Base-by-base conservation (phyloP, 2,329 filamentous ascomycete genomes). In the Teratosphaeria nubilosa region DNA sequence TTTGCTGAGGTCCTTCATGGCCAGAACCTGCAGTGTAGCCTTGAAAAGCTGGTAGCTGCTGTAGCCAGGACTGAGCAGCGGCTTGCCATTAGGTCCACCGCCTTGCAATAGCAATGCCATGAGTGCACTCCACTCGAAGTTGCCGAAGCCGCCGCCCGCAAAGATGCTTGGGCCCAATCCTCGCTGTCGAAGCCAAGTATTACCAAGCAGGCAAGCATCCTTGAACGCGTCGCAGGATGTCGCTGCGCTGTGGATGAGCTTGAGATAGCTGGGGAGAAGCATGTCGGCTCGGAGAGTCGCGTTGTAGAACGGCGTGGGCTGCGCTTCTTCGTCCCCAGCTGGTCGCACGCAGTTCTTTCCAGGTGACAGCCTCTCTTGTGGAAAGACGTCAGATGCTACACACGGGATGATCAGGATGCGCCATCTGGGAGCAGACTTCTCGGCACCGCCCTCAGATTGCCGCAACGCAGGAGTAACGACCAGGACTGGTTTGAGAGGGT, bases 1-100 rank as follows among this genome's bases (percentile, higher is more conserved):
- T 65, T 83, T 86, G 58, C 77, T 78, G 57, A 96, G 77, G 67
- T 96, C 86, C 41, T 83, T 86, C 1, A 83, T 81, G 1, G 87
- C 85, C 20, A 99, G 77, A 64, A 92, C 94, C 69, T 96, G 92
- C n/a, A 99, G 77, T 1, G 86, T 85, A 2, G 90, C 91, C 74
- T 96, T 97, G 80, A 99, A 96, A 51, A 97, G 80, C 73, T 97
- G 92, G 25, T 92, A 94, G 73, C 87, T 88, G 75, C 88, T 96
- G 66, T 96, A 87, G 7, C 89, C 89, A 5, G 83, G 79, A 5
- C 91, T 90, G 16, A 97, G 79, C 5, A 89, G 76, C 1, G 87
- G 81, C 62, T 85, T 82, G 1, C 88, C 87, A 60, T 86, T 86
- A 6, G 83, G 81, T 6, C 86, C 87, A 27, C 89, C 89, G n/a